Conservation (phyloP, 768 basidiomycete genomes). For the Hemileccinum impolitum region DNA sequence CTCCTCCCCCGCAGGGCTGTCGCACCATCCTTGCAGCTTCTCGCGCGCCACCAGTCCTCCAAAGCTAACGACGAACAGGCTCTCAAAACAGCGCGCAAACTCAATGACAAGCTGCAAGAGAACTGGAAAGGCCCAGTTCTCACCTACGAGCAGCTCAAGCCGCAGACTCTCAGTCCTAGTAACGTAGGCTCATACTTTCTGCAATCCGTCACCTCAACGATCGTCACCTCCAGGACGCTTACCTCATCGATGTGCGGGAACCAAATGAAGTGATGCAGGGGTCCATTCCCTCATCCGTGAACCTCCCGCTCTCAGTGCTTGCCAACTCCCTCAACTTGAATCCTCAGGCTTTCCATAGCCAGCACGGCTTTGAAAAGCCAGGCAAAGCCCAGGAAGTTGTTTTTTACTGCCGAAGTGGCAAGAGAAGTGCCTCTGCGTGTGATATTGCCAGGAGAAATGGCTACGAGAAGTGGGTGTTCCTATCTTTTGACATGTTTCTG, state of each 20-base stretch:
- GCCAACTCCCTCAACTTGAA: conserved; percentile 58
- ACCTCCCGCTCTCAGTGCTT: conserved; percentile 81
- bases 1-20: conserved; percentile 4
- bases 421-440: conserved; percentile 74
- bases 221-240: conserved; percentile 49
- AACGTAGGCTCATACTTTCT: conserved; percentile 36
- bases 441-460: conserved; percentile 82
- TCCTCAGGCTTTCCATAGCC: conserved; percentile 53
- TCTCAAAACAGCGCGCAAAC: conserved; percentile 30
- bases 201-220: conserved; percentile 6
- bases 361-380: conserved; percentile 76
- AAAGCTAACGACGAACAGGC: conserved; percentile 23
- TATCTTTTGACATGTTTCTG: not conserved
- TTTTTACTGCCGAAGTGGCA: conserved; percentile 90
- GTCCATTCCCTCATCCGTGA: conserved; percentile 89
- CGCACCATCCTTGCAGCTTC: conserved; percentile 11
- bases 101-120: conserved; percentile 42
- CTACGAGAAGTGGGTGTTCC: conserved; percentile 62
- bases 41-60: conserved; percentile 36
- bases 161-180: conserved; percentile 72
- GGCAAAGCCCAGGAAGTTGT: conserved; percentile 67
- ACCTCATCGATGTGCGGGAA: conserved; percentile 89
- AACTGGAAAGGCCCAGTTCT: conserved; percentile 79
- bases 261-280: conserved; percentile 89
- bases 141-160: conserved; percentile 79